These are phyloP conservation scores for Tuber indicum DNA, from an alignment of 495 filamentous ascomycete species.

Conservation along the genomic window DNA sequence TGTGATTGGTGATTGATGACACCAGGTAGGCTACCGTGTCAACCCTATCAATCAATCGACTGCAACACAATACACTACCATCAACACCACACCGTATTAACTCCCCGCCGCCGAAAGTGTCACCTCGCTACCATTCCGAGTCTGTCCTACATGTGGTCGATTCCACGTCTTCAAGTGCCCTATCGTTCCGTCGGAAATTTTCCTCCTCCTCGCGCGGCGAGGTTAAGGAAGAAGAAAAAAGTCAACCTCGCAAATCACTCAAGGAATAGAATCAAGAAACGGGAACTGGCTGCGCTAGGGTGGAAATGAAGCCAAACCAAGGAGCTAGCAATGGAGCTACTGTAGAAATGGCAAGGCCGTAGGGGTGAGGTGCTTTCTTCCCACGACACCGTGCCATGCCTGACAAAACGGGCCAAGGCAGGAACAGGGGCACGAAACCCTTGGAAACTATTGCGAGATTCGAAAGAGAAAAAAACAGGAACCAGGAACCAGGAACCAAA, in stretches of 20 bases:
- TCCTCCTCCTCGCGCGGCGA: slow-evolving; percentile 15
- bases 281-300: slow-evolving; percentile 10
- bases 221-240: slow-evolving; percentile 17
- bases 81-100: slow-evolving; percentile 12
- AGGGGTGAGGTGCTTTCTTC: neutral
- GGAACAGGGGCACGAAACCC: neutral
- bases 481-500: neutral
- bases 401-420: neutral
- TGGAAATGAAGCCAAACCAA: slow-evolving; percentile 26
- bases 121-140: slow-evolving; percentile 45
- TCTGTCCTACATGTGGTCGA: slow-evolving; percentile 57
- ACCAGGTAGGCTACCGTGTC: neutral
- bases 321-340: neutral
- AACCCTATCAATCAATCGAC: neutral
- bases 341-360: neutral
- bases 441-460: neutral
- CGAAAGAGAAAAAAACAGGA: neutral
- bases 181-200: slow-evolving; percentile 41
- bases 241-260: slow-evolving; percentile 27
- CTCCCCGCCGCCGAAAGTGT: slow-evolving; percentile 39
- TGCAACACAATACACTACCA: neutral
- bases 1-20: neutral
- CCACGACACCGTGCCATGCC: neutral
- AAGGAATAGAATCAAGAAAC: slow-evolving; percentile 2
- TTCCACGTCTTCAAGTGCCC: slow-evolving; percentile 87